Base-by-base conservation (phyloP, 2,329 filamentous ascomycete species). In the Chaetomiaceae sp. region DNA sequence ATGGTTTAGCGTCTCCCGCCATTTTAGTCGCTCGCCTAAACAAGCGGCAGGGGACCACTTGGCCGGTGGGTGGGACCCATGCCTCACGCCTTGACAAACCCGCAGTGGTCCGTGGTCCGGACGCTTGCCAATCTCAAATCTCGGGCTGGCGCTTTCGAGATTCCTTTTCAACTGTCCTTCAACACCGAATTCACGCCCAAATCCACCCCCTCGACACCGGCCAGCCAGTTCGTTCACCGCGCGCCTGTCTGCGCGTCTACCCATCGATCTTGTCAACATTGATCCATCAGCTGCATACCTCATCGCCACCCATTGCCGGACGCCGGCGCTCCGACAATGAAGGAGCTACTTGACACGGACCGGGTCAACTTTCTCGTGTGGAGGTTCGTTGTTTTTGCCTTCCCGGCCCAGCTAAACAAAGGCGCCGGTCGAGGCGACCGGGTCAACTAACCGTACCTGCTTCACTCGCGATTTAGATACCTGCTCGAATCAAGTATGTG, bases 331-430 rank as follows among this genome's bases (percentile, higher is more conserved):
- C 43, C 64, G 61, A 65, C 57, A 60, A 82, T 82, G 79, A 82
- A 82, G 73, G 80, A 83, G 73, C 75, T 76, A 66, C 75, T 86
- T 65, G 79, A 84, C 76, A 84, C 80, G 61, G 77, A 85, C 70
- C 77, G 80, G 75, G 74, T 85, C 76, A 86, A 85, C 75, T 85
- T 81, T 76, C 77, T 86, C 69, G 77, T 86, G 68, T 86, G 82
- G 82, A 84, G 81, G 82, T 86, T 76, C 71, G 82, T 78, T 56
- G 58, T 56, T 60, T 62, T 61, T 55, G 48, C 50, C 58, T 56
- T 48, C 58, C 48, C 55, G 48, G 38, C 27, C 16, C 43, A 32
- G 47, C 30, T 50, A n/a, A n/a, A n/a, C 41, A 21, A 20, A 32
- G 36, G 30, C 54, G 47, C 40, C 40, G 38, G 40, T 23, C 13